Evolutionary conservation across 2,329 filamentous ascomycete genomes (phyloP), one percentile per base, ranked within the genome.

Genomic region (Rhexocercosporidium sp.): DNA sequence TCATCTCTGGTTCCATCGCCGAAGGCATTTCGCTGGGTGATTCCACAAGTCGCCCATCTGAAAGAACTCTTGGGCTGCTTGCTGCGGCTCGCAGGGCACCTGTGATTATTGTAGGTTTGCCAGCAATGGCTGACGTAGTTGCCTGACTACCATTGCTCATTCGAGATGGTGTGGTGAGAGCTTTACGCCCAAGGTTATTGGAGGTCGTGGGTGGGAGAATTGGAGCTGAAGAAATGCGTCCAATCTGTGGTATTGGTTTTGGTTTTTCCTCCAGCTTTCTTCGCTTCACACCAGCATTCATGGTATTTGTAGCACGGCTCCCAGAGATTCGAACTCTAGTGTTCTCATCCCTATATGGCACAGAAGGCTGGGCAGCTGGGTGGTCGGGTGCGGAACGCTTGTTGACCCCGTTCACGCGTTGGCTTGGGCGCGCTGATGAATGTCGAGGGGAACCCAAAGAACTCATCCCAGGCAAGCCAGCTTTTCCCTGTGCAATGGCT

Each of bases 1-100:
- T 64, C 57, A 65, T 57, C 9, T 41, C 22, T 29, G 54, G 54
- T 18, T 57, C 29, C 31, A 49, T 62, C 44, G 47, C 34, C n/a
- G 46, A 25, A 8, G 20, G n/a, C 9, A 59, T 41, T 25, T n/a
- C 27, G 8, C 61, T 31, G 20, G 44, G 27, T 39, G 14, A 18
- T n/a, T 25, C 31, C 11, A n/a, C n/a, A 20, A 12, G 29, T 46
- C 18, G 39, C 59, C 18, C 20, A 56, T 31, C 16, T 31, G 51
- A 12, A 27, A 31, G 27, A 20, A 20, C 18, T 20, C 51, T 56
- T 20, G 51, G 8, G 8, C 8, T 37, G 34, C 34, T 37, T 37
- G 34, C 34, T 37, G 34, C 8, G 34, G 34, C 34, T 37, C 34
- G 34, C 8, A 7, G 34, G 44, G 44, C 41, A n/a, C 44, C 27